Evolutionary conservation across 305 asterid species (phyloP).

Genomic region (Fraxinus ornus): DNA sequence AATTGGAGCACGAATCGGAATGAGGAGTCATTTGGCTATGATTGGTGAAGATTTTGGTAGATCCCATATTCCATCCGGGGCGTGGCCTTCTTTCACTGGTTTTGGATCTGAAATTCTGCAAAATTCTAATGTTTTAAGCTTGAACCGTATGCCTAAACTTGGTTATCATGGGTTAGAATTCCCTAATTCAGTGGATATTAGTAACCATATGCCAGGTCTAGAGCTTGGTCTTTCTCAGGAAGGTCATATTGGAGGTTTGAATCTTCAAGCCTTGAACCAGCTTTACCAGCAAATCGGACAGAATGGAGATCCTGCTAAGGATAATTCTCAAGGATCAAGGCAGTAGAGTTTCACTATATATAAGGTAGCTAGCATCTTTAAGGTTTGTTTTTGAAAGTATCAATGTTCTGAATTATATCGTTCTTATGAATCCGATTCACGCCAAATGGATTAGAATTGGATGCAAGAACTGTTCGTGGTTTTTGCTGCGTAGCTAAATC

Average conservation of each 20-base stretch:
- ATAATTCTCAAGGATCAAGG: conserved; percentile 49
- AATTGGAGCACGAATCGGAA: conserved; percentile 20
- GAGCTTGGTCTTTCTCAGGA: conserved; percentile 90
- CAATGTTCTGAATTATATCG: background rate
- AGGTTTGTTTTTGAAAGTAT: conserved; percentile 13
- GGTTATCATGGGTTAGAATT: conserved; percentile 58
- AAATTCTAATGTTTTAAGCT: conserved; percentile 28
- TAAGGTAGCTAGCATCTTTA: conserved; percentile 11
- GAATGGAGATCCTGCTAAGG: conserved; percentile 38
- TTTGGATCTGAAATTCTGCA: conserved; percentile 48
- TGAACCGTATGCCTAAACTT: conserved; percentile 38
- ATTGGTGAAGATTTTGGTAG: conserved; percentile 35
- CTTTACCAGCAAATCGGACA: conserved; percentile 66
- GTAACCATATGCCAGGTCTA: conserved; percentile 58
- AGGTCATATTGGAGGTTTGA: conserved; percentile 58
- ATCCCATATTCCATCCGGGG: conserved; percentile 30
- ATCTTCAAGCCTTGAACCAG: conserved; percentile 54
- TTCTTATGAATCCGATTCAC: background rate
- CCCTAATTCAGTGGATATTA: conserved; percentile 34
- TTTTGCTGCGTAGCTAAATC: conserved; percentile 33
- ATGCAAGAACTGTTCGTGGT: conserved; percentile 25
- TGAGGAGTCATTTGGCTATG: conserved; percentile 24
- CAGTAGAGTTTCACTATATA: conserved; percentile 14
- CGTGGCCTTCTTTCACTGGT: conserved; percentile 51
- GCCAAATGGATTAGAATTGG: conserved; percentile 16